Evolutionary conservation across 306 rosid species (phyloP).

Genomic region (Comarum palustre): DNA sequence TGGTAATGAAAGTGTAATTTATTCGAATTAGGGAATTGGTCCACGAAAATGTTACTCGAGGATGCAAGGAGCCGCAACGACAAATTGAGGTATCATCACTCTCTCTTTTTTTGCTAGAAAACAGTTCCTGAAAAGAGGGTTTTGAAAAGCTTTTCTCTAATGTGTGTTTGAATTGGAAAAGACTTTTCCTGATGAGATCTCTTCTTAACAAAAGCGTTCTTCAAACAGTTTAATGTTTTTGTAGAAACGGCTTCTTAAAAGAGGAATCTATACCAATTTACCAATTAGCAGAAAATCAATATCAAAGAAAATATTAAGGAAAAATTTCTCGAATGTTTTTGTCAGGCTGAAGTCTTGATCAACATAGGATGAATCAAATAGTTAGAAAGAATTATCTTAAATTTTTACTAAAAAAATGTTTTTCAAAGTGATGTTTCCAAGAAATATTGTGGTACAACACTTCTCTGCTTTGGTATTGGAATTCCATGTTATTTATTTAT

Average conservation of each 20-base stretch:
- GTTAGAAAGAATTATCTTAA: neutral
- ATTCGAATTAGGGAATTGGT: slow-evolving; percentile 63
- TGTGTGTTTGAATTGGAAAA: neutral
- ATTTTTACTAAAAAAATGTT: neutral
- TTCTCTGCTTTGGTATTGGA: neutral
- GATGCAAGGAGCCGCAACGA: slow-evolving; percentile 93
- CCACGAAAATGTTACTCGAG: slow-evolving; percentile 70
- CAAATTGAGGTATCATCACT: slow-evolving; percentile 73
- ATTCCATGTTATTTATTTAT: neutral
- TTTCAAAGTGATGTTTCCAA: neutral
- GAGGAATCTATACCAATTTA: neutral
- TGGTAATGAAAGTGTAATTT: slow-evolving; percentile 12
- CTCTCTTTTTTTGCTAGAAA: neutral
- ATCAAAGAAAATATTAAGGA: neutral
- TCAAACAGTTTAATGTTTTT: neutral
- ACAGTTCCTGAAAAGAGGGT: neutral
- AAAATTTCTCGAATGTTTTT: neutral
- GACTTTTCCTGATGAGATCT: neutral
- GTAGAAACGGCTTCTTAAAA: neutral
- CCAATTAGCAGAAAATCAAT: neutral
- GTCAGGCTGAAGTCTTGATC: neutral
- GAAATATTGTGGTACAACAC: neutral
- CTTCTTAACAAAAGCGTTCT: neutral
- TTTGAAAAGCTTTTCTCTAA: neutral
- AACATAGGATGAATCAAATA: neutral